Evolutionary conservation across 225 moss, liverwort and hornwort genomes (phyloP).

Genomic region (Bryum argenteum): DNA sequence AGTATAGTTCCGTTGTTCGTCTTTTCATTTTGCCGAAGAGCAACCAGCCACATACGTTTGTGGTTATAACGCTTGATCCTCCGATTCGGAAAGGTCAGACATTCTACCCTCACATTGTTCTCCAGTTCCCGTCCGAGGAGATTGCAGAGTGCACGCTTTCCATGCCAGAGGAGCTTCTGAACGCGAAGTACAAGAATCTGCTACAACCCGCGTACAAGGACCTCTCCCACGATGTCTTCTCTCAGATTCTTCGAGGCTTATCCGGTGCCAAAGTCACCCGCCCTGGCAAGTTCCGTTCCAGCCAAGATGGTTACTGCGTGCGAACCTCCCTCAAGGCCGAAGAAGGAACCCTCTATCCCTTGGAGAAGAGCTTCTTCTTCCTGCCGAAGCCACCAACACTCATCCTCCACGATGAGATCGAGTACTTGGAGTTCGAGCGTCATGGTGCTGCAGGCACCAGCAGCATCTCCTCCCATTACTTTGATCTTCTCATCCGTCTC

Average conservation of each 20-base stretch:
- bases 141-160: slow-evolving; percentile 89
- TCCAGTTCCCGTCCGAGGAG: slow-evolving; percentile 90
- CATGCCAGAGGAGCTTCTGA: slow-evolving; percentile 91
- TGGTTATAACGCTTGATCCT: slow-evolving; percentile 94
- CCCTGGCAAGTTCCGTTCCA: slow-evolving; percentile 95
- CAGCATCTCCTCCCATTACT: slow-evolving; percentile 97
- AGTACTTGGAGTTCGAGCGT: slow-evolving; percentile 94
- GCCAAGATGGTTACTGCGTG: slow-evolving; percentile 85
- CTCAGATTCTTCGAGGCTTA: slow-evolving; percentile 84
- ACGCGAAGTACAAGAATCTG: slow-evolving; percentile 92
- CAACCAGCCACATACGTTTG: slow-evolving; percentile 93
- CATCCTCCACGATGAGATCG: slow-evolving; percentile 97
- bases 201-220: slow-evolving; percentile 90
- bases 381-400: slow-evolving; percentile 98
- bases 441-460: slow-evolving; percentile 98
- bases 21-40: slow-evolving; percentile 96
- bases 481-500: slow-evolving; percentile 91
- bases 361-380: slow-evolving; percentile 99
- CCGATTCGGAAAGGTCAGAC: slow-evolving; percentile 99
- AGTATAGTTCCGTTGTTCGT: slow-evolving; percentile 93
- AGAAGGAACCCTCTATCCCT: slow-evolving; percentile 92
- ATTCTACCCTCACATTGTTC: slow-evolving; percentile 95
- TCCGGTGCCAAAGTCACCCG: slow-evolving; percentile 94
- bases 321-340: slow-evolving; percentile 95
- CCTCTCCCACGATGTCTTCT: slow-evolving; percentile 86